Evolutionary conservation across 2,329 filamentous ascomycete species (phyloP).

Genomic region (Colletotrichum tanaceti): DNA sequence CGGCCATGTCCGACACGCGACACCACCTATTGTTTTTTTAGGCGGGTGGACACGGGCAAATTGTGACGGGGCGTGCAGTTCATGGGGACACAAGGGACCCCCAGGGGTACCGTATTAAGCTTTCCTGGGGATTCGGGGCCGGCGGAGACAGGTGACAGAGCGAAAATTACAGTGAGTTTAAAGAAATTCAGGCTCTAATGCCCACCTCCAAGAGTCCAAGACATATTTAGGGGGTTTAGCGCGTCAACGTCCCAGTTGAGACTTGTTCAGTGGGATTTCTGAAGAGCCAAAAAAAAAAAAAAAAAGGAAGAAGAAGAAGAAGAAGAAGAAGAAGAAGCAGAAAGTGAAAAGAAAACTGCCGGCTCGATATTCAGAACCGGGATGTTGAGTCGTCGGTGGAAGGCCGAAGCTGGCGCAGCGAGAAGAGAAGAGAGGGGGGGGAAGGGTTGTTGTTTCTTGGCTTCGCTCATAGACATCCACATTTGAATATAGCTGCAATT

Average conservation of each 20-base stretch:
- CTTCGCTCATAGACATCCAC: constrained; percentile 33
- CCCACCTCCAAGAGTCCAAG: too few species aligned
- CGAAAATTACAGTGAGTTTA: too few species aligned
- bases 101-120: constrained; percentile 23
- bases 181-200: background rate
- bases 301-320: background rate
- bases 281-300: too few species aligned
- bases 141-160: constrained; percentile 2
- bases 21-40: constrained; percentile 14
- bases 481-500: constrained; percentile 31
- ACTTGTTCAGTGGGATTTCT: constrained; percentile 11
- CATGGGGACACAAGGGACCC: background rate
- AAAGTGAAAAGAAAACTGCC: constrained; percentile 22
- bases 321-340: background rate
- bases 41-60: background rate
- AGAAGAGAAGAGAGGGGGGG: background rate
- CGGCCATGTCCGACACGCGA: constrained; percentile 38
- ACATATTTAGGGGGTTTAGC: constrained; percentile 24
- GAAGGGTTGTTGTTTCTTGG: constrained; percentile 19
- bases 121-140: constrained; percentile 36
- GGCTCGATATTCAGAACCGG: constrained; percentile 5
- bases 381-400: constrained; percentile 34
- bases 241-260: background rate
- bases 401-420: constrained; percentile 32
- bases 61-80: background rate